These are phyloP conservation scores for Colletotrichum sp. DNA, from an alignment of 2,329 filamentous ascomycete genomes.

Conservation along the genomic window DNA sequence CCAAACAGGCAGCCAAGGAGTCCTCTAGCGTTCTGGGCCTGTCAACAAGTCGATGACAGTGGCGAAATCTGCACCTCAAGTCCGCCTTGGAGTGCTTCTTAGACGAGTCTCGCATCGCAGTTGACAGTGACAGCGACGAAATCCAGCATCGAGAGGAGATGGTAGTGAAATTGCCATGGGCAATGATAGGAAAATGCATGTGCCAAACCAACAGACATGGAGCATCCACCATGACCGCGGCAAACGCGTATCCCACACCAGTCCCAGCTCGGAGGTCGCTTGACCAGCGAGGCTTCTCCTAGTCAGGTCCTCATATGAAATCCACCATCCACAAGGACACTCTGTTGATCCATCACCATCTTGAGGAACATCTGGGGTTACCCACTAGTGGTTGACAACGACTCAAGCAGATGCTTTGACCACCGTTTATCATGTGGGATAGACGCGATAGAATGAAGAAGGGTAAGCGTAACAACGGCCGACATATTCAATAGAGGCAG, in stretches of 20 bases:
- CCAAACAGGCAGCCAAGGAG: background rate
- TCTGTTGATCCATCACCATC: conserved; percentile 14
- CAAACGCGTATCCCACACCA: conserved; percentile 1
- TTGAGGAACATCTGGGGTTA: conserved; percentile 17
- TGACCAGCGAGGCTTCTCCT: background rate
- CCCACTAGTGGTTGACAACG: background rate
- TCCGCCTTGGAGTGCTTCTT: background rate
- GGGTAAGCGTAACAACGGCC: background rate
- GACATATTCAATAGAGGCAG: background rate
- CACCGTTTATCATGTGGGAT: conserved; percentile 18
- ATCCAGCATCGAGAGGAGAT: background rate
- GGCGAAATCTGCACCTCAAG: background rate
- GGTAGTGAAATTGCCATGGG: background rate
- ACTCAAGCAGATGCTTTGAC: conserved; percentile 21
- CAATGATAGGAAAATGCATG: background rate
- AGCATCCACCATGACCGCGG: background rate
- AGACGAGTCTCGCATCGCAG: background rate
- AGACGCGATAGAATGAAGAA: background rate
- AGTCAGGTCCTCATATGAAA: background rate
- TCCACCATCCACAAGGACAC: background rate
- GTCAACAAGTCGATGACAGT: background rate
- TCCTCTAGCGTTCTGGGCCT: background rate
- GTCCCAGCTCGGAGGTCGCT: background rate
- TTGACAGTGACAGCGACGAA: background rate
- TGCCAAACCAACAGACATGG: background rate